phyloP scores from a whole-genome alignment of 306 rosid genomes.

The Gynostemma pentaphyllum region DNA sequence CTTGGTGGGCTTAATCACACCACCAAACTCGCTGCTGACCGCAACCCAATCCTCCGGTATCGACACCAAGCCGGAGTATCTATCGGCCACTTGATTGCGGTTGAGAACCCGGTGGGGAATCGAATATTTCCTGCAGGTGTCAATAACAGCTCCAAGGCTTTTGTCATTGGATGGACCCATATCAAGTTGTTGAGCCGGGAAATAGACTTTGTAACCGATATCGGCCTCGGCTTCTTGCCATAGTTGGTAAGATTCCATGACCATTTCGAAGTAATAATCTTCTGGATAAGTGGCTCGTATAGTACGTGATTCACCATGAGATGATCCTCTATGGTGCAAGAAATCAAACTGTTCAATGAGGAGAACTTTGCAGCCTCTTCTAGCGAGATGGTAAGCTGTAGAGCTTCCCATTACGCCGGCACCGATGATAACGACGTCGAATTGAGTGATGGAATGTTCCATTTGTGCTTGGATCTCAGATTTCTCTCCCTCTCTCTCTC shows the following conservation, averaged over 20 bases:
- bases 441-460: constrained; percentile 22
- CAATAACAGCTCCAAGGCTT: constrained; percentile 21
- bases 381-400: constrained; percentile 60
- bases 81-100: constrained; percentile 13
- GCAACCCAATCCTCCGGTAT: constrained; percentile 65
- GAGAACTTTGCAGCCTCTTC: constrained; percentile 39
- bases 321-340: constrained; percentile 91
- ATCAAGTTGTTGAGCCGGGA: constrained; percentile 53
- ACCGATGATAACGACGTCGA: constrained; percentile 65
- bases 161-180: constrained; percentile 25
- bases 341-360: constrained; percentile 78
- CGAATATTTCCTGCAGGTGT: constrained; percentile 18
- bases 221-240: constrained; percentile 57
- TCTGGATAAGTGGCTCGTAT: constrained; percentile 64
- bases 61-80: constrained; percentile 34
- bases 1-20: constrained; percentile 72
- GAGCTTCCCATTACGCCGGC: constrained; percentile 85
- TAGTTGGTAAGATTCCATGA: constrained; percentile 53
- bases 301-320: constrained; percentile 99
- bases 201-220: constrained; percentile 55
- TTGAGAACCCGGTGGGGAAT: constrained; percentile 25
- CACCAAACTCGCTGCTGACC: constrained; percentile 39
- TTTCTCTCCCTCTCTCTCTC: not conserved
- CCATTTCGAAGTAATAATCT: constrained; percentile 37
- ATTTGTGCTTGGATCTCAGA: constrained; percentile 9